Evolutionary conservation across 208 protist genomes (phyloP).

Genomic region (Angomonas ambiguus): DNA sequence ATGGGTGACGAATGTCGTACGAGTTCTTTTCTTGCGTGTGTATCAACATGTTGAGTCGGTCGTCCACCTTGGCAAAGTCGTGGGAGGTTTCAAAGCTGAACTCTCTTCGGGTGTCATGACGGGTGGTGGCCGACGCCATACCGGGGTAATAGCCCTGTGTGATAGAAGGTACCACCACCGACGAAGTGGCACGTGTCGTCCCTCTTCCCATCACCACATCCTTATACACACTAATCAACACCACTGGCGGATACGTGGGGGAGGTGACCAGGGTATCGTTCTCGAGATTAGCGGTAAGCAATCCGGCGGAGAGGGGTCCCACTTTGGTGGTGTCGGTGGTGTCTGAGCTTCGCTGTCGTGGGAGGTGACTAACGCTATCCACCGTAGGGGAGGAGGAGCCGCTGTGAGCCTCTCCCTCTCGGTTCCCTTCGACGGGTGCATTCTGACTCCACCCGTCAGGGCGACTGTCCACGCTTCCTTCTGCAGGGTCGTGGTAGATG

Average conservation of each 20-base stretch:
- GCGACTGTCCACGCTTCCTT: no score
- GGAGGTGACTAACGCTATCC: background rate
- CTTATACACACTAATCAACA: background rate
- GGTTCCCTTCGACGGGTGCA: no score
- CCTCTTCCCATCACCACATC: slow-evolving; percentile 9
- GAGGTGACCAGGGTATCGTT: no score
- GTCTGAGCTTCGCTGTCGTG: no score
- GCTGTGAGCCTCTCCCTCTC: no score
- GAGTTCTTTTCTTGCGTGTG: slow-evolving; percentile 21
- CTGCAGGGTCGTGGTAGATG: no score
- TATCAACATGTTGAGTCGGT: slow-evolving; percentile 34
- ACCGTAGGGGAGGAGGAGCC: no score
- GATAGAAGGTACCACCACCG: slow-evolving; percentile 1
- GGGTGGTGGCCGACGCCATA: slow-evolving; percentile 23
- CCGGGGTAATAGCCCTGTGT: slow-evolving; percentile 43
- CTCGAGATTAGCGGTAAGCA: no score
- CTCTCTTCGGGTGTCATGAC: slow-evolving; percentile 46
- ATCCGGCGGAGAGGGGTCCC: no score
- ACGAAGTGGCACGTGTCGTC: background rate
- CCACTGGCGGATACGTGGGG: background rate
- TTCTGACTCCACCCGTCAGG: no score
- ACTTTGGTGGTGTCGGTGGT: no score
- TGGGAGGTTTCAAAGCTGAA: slow-evolving; percentile 75
- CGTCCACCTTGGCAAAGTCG: slow-evolving; percentile 48
- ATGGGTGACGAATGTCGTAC: slow-evolving; percentile 26